Percentiles rank a stretch among this genome's conserved stretches.
Conservation (phyloP, 306 rosid genomes). For the Abrus precatorius region DNA sequence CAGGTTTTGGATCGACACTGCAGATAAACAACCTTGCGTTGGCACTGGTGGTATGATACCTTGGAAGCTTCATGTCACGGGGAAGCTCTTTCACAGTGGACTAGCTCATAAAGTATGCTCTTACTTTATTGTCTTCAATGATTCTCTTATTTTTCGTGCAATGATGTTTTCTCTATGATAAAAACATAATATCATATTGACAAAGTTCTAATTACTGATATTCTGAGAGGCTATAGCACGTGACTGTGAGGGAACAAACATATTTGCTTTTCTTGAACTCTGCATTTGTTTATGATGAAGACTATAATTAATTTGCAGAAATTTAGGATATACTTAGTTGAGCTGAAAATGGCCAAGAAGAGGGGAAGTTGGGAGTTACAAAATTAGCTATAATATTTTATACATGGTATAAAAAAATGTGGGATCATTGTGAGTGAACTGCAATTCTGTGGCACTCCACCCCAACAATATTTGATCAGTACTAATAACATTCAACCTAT, state of each 20-base stretch:
- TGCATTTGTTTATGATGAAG: background rate
- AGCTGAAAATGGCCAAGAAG: background rate
- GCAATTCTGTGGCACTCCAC: constrained; percentile 15
- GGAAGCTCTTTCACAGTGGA: constrained; percentile 96
- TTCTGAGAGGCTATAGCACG: background rate
- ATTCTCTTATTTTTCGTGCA: constrained; percentile 21
- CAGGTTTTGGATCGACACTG: constrained; percentile 94
- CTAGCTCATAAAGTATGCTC: constrained; percentile 77
- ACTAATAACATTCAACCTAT: background rate
- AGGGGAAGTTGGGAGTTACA: background rate
- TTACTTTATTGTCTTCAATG: constrained; percentile 6
- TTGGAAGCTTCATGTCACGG: constrained; percentile 83
- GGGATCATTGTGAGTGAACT: background rate
- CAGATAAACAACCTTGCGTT: constrained; percentile 93
- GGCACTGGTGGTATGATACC: constrained; percentile 98
- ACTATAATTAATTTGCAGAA: background rate
- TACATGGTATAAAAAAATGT: background rate
- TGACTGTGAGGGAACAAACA: background rate
- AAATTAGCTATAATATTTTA: background rate
- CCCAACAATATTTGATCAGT: background rate
- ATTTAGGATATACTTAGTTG: background rate
- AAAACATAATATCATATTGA: background rate
- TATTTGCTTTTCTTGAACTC: background rate
- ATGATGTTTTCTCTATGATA: constrained; percentile 5
- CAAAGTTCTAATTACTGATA: background rate